A percentile compares a stretch with the other conserved stretches of the same genome.
Evolutionary conservation across 768 basidiomycete species (phyloP).

Genomic region (Boletus sensibilis): DNA sequence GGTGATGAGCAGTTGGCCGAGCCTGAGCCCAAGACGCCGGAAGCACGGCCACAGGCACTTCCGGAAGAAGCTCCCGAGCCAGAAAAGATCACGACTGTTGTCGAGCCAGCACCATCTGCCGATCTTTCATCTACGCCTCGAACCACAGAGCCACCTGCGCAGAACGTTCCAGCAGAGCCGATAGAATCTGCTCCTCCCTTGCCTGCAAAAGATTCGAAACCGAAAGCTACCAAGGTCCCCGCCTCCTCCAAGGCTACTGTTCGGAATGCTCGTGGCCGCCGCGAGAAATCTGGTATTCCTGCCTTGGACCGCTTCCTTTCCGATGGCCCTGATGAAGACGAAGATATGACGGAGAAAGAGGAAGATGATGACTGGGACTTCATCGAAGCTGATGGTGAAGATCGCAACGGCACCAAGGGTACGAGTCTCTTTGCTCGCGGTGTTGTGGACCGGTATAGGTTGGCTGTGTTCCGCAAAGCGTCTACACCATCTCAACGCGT

Average conservation of each 20-base stretch:
- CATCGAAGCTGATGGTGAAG: constrained; percentile 80
- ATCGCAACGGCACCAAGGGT: constrained; percentile 76
- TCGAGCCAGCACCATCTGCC: constrained; percentile 16
- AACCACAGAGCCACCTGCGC: constrained; percentile 11
- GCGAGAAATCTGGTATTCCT: constrained; percentile 81
- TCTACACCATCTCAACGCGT: constrained; percentile 58
- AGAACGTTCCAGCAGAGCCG: constrained; percentile 5
- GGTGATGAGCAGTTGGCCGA: constrained; percentile 41
- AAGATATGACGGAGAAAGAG: constrained; percentile 39
- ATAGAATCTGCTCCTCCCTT: constrained; percentile 27
- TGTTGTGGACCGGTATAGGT: constrained; percentile 82
- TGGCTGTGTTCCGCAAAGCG: constrained; percentile 85
- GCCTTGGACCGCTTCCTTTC: constrained; percentile 74
- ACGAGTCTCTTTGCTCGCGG: constrained; percentile 87
- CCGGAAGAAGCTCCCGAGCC: constrained; percentile 24
- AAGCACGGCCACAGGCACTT: constrained; percentile 50
- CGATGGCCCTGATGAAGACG: constrained; percentile 49
- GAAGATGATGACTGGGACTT: constrained; percentile 93
- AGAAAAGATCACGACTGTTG: constrained; percentile 9
- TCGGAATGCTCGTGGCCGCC: constrained; percentile 44
- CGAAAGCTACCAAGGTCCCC: constrained; percentile 23
- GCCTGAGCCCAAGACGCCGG: constrained; percentile 73
- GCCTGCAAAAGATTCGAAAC: constrained; percentile 34
- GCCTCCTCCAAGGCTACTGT: constrained; percentile 16
- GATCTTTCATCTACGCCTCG: constrained; percentile 19